Evolutionary conservation across 2,329 filamentous ascomycete genomes (phyloP).

Genomic region (Ophiostoma pallidulum): DNA sequence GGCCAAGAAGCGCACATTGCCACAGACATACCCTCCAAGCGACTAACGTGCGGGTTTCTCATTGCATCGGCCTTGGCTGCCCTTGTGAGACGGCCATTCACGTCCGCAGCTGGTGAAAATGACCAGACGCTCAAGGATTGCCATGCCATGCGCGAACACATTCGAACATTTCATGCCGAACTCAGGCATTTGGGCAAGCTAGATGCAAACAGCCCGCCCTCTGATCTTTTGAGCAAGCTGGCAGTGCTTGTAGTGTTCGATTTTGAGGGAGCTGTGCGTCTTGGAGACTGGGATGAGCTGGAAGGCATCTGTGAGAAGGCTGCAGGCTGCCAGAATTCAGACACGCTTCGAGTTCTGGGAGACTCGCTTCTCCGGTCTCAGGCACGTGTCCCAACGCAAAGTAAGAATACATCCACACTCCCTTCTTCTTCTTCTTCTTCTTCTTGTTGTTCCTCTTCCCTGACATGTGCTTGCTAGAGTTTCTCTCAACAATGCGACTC

Average conservation of each 20-base stretch:
- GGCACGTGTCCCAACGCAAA: constrained; percentile 23
- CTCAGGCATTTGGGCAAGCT: constrained; percentile 31
- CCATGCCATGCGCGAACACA: constrained; percentile 48
- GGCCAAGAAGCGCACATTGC: constrained; percentile 32
- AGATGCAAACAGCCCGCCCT: constrained; percentile 33
- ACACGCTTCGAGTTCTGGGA: constrained; percentile 52
- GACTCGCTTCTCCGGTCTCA: constrained; percentile 51
- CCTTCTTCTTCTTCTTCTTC: background rate
- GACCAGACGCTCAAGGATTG: constrained; percentile 52
- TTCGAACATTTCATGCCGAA: constrained; percentile 45
- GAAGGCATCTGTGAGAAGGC: constrained; percentile 48
- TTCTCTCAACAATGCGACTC: constrained; percentile 48
- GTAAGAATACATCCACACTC: background rate
- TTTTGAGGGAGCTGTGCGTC: constrained; percentile 61
- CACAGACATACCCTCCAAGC: constrained; percentile 42
- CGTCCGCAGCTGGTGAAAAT: constrained; percentile 37
- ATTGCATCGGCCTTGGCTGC: constrained; percentile 42
- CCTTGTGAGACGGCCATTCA: constrained; percentile 33
- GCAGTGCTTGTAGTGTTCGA: constrained; percentile 64
- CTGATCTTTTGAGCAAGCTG: constrained; percentile 52
- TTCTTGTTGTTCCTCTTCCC: too few species aligned
- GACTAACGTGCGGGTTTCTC: constrained; percentile 64
- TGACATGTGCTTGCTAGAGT: constrained; percentile 28
- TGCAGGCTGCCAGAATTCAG: constrained; percentile 32
- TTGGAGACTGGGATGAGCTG: constrained; percentile 61